Conservation (phyloP, 2,329 filamentous ascomycete species). For the Sarocladiaceae sp. region DNA sequence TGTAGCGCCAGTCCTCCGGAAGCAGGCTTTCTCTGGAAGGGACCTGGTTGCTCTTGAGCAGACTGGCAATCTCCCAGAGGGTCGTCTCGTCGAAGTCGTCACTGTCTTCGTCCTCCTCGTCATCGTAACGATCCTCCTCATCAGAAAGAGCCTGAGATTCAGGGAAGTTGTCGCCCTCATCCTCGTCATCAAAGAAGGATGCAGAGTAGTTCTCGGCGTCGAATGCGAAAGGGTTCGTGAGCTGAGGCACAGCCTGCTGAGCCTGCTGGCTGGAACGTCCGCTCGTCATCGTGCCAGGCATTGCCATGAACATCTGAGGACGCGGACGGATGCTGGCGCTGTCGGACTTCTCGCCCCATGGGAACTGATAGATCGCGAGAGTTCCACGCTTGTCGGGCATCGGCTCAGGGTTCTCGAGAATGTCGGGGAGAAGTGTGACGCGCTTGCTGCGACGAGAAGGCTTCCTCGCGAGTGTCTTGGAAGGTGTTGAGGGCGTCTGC, state of each 20-base stretch:
- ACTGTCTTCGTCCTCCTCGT: conserved; percentile 35
- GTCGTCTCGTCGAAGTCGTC: conserved; percentile 59
- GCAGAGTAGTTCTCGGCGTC: conserved; percentile 34
- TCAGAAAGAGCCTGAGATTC: conserved; percentile 12
- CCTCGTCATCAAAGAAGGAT: conserved; percentile 59
- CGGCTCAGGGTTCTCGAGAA: conserved; percentile 57
- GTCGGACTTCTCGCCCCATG: conserved; percentile 62
- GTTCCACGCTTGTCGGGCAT: conserved; percentile 54
- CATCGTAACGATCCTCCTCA: conserved; percentile 18
- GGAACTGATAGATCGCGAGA: conserved; percentile 62
- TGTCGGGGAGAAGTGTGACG: conserved; percentile 58
- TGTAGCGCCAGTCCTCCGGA: conserved; percentile 25
- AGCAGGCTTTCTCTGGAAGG: conserved; percentile 49
- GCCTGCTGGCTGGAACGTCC: conserved; percentile 30
- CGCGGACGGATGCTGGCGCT: conserved; percentile 38
- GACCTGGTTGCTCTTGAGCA: conserved; percentile 48
- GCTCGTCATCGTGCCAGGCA: conserved; percentile 46
- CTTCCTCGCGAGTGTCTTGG: conserved; percentile 10
- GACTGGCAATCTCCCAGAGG: conserved; percentile 59
- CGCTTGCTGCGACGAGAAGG: conserved; percentile 50
- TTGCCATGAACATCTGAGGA: conserved; percentile 36
- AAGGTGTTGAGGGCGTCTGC: conserved; percentile 14
- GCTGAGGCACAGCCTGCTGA: neutral
- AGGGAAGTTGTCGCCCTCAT: conserved; percentile 38
- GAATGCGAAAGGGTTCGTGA: conserved; percentile 8